Conservation (phyloP, 2,329 filamentous ascomycete genomes). For the Diplodia scrobiculata region DNA sequence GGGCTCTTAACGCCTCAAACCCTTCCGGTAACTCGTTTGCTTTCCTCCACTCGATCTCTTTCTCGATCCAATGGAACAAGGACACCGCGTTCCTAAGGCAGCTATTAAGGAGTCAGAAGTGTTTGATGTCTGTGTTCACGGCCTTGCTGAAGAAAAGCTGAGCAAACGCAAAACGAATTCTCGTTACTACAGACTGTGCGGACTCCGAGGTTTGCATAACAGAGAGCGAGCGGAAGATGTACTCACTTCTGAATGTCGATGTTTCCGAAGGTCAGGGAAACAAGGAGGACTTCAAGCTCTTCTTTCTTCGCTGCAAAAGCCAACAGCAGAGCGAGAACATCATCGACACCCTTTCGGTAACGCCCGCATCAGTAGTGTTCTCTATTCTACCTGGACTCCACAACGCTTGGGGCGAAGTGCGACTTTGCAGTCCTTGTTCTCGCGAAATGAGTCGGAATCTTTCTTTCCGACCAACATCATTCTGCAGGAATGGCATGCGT, state of each 20-base stretch:
- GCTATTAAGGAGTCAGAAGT: slow-evolving; percentile 47
- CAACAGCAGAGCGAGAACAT: slow-evolving; percentile 83
- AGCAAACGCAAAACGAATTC: too few species aligned
- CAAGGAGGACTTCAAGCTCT: slow-evolving; percentile 80
- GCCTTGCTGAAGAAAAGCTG: neutral
- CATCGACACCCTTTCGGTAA: slow-evolving; percentile 71
- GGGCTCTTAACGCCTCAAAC: slow-evolving; percentile 70
- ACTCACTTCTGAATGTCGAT: slow-evolving; percentile 77
- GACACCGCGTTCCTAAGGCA: slow-evolving; percentile 87
- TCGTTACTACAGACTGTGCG: neutral
- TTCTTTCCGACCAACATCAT: neutral
- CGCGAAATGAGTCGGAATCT: neutral
- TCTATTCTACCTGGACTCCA: neutral
- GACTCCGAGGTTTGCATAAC: neutral
- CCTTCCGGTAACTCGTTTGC: slow-evolving; percentile 66
- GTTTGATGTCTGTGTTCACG: neutral
- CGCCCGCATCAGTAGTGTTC: neutral
- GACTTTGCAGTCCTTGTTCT: too few species aligned
- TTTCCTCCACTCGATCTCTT: slow-evolving; percentile 82
- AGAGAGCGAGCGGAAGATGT: neutral
- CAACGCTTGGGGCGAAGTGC: too few species aligned
- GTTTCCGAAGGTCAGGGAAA: slow-evolving; percentile 93
- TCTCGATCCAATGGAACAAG: slow-evolving; percentile 87
- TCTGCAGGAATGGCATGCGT: neutral
- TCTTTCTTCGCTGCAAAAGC: slow-evolving; percentile 79